These are phyloP conservation scores for Penicillium ochrochloron DNA, from an alignment of 495 filamentous ascomycete genomes.

Conservation along the genomic window DNA sequence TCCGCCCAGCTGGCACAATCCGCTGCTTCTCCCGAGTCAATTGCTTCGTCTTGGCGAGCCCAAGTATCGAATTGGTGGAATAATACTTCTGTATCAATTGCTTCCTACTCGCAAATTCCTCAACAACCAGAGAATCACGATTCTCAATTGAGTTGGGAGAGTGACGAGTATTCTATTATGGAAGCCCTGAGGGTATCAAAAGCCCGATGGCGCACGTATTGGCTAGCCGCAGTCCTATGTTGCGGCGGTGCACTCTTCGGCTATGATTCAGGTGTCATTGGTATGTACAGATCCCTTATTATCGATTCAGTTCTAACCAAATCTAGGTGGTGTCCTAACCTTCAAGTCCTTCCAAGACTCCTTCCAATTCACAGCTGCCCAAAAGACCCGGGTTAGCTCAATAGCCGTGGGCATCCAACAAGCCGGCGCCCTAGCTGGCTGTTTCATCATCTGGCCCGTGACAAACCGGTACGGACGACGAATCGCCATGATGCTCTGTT, in stretches of 20 bases:
- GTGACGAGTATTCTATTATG: slow-evolving; percentile 7
- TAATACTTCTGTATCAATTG: slow-evolving; percentile 1
- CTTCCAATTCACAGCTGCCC: slow-evolving; percentile 41
- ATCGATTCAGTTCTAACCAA: slow-evolving; percentile 1
- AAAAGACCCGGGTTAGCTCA: slow-evolving; percentile 47
- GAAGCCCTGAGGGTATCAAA: slow-evolving; percentile 37
- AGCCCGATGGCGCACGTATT: slow-evolving; percentile 53
- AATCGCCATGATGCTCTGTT: slow-evolving; percentile 48
- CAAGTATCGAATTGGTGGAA: slow-evolving; percentile 22
- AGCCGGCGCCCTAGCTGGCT: slow-evolving; percentile 51
- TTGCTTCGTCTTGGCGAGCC: slow-evolving; percentile 16
- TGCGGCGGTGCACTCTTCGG: slow-evolving; percentile 51
- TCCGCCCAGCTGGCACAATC: slow-evolving; percentile 7
- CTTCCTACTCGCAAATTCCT: slow-evolving; percentile 23
- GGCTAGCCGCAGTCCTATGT: slow-evolving; percentile 54
- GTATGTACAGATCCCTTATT: slow-evolving; percentile 24
- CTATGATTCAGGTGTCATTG: slow-evolving; percentile 52
- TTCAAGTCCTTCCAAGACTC: slow-evolving; percentile 51
- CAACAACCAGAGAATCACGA: slow-evolving; percentile 16
- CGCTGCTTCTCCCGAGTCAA: slow-evolving; percentile 19
- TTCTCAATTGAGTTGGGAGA: slow-evolving; percentile 7
- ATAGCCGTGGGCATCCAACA: slow-evolving; percentile 54
- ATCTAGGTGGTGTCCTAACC: slow-evolving; percentile 50
- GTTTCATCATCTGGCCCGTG: slow-evolving; percentile 55
- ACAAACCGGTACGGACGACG: slow-evolving; percentile 51